Evolutionary conservation across 768 basidiomycete species (phyloP).

Genomic region (Coprinopsis sp.): DNA sequence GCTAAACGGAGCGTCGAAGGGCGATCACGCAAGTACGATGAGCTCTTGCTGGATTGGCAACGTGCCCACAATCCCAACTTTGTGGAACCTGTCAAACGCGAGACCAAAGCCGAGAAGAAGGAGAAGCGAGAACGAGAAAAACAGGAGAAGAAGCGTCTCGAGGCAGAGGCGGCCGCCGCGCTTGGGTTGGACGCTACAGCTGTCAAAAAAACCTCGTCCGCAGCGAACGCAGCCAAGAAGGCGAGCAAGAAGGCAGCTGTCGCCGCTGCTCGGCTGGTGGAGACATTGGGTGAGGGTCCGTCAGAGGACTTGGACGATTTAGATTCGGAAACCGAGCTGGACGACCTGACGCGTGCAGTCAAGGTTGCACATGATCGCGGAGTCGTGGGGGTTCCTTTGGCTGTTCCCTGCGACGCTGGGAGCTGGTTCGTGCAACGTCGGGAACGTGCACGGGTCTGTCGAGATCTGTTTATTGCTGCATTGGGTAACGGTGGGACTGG

Average conservation of each 20-base stretch:
- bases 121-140: constrained; percentile 79
- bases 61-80: constrained; percentile 83
- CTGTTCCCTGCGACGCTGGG: constrained; percentile 66
- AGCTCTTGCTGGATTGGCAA: constrained; percentile 88
- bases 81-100: constrained; percentile 81
- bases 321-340: constrained; percentile 83
- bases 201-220: constrained; percentile 29
- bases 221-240: constrained; percentile 45
- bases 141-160: constrained; percentile 73
- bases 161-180: constrained; percentile 65
- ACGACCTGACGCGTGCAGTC: constrained; percentile 63
- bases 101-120: constrained; percentile 85
- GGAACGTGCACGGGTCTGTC: constrained; percentile 57
- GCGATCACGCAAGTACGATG: constrained; percentile 79
- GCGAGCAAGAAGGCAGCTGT: constrained; percentile 58
- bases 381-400: constrained; percentile 59
- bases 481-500: constrained; percentile 37
- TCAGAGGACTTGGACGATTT: constrained; percentile 73
- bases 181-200: constrained; percentile 45
- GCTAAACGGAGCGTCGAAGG: constrained; percentile 90
- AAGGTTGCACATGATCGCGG: constrained; percentile 53
- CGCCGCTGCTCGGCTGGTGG: constrained; percentile 44
- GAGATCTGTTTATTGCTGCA: constrained; percentile 54
- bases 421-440: constrained; percentile 81
- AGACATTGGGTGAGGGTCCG: constrained; percentile 50